Percentiles rank a stretch among this genome's conserved stretches.
Conservation (phyloP, 1,284 basidiomycete species). For the Sanguinoderma infundibulare region DNA sequence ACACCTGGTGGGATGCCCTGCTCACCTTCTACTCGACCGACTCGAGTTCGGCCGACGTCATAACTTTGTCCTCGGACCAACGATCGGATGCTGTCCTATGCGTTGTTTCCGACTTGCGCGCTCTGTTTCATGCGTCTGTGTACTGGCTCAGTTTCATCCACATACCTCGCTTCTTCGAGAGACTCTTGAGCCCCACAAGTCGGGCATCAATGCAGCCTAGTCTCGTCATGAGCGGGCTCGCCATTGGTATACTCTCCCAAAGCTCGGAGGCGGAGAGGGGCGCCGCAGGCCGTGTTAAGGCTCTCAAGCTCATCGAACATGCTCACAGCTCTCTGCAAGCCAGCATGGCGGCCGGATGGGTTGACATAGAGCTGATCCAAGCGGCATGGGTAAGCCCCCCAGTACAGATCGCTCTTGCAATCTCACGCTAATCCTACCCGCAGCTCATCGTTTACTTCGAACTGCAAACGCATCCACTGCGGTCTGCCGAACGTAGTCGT, state of each 20-base stretch:
- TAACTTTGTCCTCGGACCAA: constrained; percentile 43
- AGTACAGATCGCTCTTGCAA: not conserved
- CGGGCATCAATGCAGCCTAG: constrained; percentile 68
- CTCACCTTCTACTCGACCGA: constrained; percentile 23
- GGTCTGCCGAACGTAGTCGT: constrained; percentile 6
- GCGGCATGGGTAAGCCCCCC: constrained; percentile 66
- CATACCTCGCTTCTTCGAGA: constrained; percentile 64
- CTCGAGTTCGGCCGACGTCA: constrained; percentile 10
- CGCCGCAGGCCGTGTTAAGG: constrained; percentile 51
- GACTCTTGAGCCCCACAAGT: constrained; percentile 53
- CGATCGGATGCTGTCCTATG: constrained; percentile 44
- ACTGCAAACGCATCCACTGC: constrained; percentile 18
- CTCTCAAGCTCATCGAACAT: constrained; percentile 61
- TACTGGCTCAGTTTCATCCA: constrained; percentile 78
- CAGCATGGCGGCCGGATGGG: constrained; percentile 70
- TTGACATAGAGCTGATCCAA: constrained; percentile 74
- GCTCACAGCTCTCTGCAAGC: constrained; percentile 72
- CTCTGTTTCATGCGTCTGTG: constrained; percentile 62
- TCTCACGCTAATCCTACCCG: not conserved
- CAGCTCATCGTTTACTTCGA: constrained; percentile 25
- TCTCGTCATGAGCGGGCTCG: constrained; percentile 64
- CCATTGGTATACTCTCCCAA: constrained; percentile 68
- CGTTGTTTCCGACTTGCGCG: constrained; percentile 52
- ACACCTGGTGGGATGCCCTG: constrained; percentile 27
- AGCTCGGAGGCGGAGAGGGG: constrained; percentile 61